Evolutionary conservation across 129 eudicot species (phyloP), one percentile per base, ranked within the genome.

Genomic region (Calendula officinalis): DNA sequence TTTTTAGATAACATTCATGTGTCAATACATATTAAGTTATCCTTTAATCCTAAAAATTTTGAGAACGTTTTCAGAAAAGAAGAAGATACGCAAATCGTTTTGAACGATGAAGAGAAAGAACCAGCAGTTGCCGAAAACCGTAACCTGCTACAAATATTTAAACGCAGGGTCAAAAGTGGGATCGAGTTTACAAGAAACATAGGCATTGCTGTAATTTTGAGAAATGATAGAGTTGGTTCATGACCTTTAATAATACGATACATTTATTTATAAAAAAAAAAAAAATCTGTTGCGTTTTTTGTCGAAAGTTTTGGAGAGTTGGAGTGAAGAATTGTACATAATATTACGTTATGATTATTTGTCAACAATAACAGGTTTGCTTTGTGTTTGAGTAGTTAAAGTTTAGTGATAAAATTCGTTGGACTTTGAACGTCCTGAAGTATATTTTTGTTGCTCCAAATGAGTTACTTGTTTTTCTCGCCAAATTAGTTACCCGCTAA

Each of bases 151-250:
- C 63, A 60, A 8, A 16, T 74, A 17, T 57, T 72, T 47, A 74
- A 64, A 58, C 73, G 41, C 55, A 72, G 71, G 70, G 63, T 66
- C 55, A 74, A 62, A 50, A 42, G 62, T 5, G 10, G 66, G 67
- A 68, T 62, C 37, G 43, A 71, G 60, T 57, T 66, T 62, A 49
- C 27, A 9, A 55, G 77, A 32, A 80, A 76, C 56, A 50, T 70
- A 55, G 91, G 88, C 52, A 73, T 87, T 36, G 78, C 88, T 40
- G 77, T 80, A 50, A 67, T 73, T 68, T 68, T 78, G 75, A 71
- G 73, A 67, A 84, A 76, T 8, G 73, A 75, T 27, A 43, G 34
- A 2, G 77, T 12, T 37, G 69, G 71, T 45, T 72, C 74, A 14
- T 83, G 55, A 71, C 63, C 50, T 39, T 69, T 30, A 39, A 70